Conservation (phyloP, 2,329 filamentous ascomycete genomes). For the Cladosporium velox region DNA sequence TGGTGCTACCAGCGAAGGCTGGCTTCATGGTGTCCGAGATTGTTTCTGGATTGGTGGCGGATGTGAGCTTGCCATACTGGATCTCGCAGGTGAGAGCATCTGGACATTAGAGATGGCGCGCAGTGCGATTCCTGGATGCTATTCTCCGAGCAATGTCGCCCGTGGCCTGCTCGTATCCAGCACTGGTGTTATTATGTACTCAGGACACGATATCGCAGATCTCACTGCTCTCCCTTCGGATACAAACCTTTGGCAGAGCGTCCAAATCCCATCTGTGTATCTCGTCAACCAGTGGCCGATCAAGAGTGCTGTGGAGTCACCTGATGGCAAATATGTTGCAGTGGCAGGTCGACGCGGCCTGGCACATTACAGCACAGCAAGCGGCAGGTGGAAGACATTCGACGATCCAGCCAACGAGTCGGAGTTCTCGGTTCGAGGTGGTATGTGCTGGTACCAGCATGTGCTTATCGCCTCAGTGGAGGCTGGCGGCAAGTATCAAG, state of each 20-base stretch:
- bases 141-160: constrained; percentile 86
- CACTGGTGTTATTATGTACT: constrained; percentile 85
- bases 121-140: constrained; percentile 89
- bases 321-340: constrained; percentile 90
- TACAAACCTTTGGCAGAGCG: constrained; percentile 90
- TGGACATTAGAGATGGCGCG: constrained; percentile 92
- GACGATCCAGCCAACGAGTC: constrained; percentile 78
- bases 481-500: constrained; percentile 70
- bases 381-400: constrained; percentile 95
- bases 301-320: constrained; percentile 79
- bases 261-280: constrained; percentile 81
- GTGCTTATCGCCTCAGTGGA: constrained; percentile 94
- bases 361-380: constrained; percentile 93
- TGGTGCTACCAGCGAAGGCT: constrained; percentile 71
- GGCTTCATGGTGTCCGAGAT: constrained; percentile 76
- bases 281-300: constrained; percentile 94
- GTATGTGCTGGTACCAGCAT: constrained; percentile 99
- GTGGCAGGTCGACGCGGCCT: constrained; percentile 92
- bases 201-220: constrained; percentile 88
- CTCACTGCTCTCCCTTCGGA: constrained; percentile 90
- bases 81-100: constrained; percentile 69
- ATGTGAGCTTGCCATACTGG: constrained; percentile 76
- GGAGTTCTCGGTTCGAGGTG: constrained; percentile 87
- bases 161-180: constrained; percentile 87
- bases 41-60: constrained; percentile 87